Base-by-base conservation (phyloP, 2,329 filamentous ascomycete genomes). In the Beauveria bassiana region DNA sequence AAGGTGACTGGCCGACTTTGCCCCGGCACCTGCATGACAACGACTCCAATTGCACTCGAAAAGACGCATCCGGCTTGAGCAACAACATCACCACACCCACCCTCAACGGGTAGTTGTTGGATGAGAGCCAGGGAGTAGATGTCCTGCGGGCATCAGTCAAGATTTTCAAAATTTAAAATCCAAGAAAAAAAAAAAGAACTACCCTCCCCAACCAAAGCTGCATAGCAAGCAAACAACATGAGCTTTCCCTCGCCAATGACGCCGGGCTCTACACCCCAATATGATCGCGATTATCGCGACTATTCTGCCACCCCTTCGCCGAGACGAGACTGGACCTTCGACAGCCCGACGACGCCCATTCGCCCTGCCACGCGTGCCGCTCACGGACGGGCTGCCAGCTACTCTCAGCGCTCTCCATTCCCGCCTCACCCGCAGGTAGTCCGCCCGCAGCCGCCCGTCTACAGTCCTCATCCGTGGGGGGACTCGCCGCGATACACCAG, bases 401-500 rank as follows among this genome's bases (percentile, higher is more conserved):
- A 74, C 65, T 75, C 73, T 50, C 70, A 73, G 64, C 65, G 53
- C 45, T 46, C 60, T 2, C 53, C 28, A 6, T 57, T 56, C 22
- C 53, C 51, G 22, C 52, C 46, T 40, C 46, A 52, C 5, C 54
- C 51, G 8, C 59, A 54, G 67, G 63, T 31, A 40, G 28, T 31
- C 66, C 62, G 68, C 68, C 57, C 71, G 69, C 71, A 78, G 73
- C 66, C 74, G 63, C 77, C 76, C 68, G 77, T 76, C 63, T 78
- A 76, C 46, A 61, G 59, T 61, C 59, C 59, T 9, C 59, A 54
- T 54, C 50, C 50, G 12, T 76, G 78, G 63, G 82, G 78, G 63
- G 82, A 83, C 70, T 86, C 83, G 65, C 83, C 83, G 65, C 80
- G 83, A 68, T 86, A 83, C 77, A 84, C 81, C 72, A 85, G 82